Evolutionary conservation across 352 stramenopile genomes (phyloP).

Genomic region (Phytophthora fragariae): DNA sequence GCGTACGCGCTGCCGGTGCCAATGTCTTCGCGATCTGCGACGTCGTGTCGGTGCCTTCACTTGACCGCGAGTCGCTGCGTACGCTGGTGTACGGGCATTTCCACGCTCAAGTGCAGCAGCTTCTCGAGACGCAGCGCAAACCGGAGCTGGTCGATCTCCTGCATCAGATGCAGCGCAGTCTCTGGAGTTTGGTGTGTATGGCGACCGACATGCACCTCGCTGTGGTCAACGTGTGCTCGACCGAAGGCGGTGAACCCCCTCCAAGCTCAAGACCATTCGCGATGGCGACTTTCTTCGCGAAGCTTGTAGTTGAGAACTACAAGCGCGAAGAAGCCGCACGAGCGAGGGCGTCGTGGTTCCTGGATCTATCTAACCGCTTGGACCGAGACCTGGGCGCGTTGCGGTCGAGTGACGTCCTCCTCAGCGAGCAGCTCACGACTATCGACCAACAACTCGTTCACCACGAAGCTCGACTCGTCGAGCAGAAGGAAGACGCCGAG

Average conservation of each 20-base stretch:
- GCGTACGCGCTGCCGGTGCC: conserved; percentile 20
- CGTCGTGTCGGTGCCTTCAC: conserved; percentile 36
- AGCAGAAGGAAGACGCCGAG: conserved; percentile 57
- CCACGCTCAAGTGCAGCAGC: conserved; percentile 45
- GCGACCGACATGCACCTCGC: conserved; percentile 43
- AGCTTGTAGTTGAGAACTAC: conserved; percentile 31
- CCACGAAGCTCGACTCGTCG: conserved; percentile 33
- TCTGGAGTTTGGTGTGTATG: conserved; percentile 51
- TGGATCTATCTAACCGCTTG: conserved; percentile 32
- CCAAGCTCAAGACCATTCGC: conserved; percentile 16
- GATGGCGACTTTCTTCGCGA: conserved; percentile 33
- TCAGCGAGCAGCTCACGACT: conserved; percentile 28
- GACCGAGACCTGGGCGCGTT: conserved; percentile 32
- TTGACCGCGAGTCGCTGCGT: conserved; percentile 40
- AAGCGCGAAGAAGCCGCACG: conserved; percentile 28
- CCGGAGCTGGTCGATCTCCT: conserved; percentile 39
- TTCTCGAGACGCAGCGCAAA: conserved; percentile 2
- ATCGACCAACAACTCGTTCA: conserved; percentile 39
- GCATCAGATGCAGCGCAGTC: conserved; percentile 38
- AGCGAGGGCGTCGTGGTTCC: conserved; percentile 31
- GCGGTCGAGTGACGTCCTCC: conserved; percentile 29
- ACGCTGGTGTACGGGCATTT: conserved; percentile 57
- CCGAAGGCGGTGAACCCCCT: conserved; percentile 4
- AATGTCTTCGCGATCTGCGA: conserved; percentile 46
- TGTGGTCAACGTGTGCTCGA: conserved; percentile 5